Evolutionary conservation across 441 rosid genomes (phyloP), one percentile per base, ranked within the genome.

Genomic region (Mallotus japonicus): DNA sequence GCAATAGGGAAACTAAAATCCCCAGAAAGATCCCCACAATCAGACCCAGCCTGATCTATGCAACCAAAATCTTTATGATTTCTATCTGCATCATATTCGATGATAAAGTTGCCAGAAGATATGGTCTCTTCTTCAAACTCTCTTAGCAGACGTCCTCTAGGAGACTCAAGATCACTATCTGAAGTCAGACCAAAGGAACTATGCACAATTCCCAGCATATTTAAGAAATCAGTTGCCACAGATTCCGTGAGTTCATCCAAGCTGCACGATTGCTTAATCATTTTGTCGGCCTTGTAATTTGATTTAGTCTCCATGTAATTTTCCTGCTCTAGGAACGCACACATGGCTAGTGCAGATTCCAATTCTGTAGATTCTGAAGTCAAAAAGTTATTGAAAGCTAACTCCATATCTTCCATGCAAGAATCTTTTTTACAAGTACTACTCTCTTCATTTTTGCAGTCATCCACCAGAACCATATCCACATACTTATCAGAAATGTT

Each of bases 81-180:
- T 67, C 70, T 81, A 42, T 66, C 72, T 50, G 42, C 79, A 79
- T 78, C 87, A 75, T 80, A 78, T 69, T 81, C 88, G 50, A 85
- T 70, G 42, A 89, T 79, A 70, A 81, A 84, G 76, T 65, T 79
- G 8, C 88, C 87, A 15, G 85, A 84, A 70, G 83, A 84, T 34
- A 87, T 71, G 67, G 89, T 85, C 66, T 94, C 97, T 59, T 82
- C 83, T 77, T 92, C 95, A 73, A 94, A 94, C 83, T 90, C 88
- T 79, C 88, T 85, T 78, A 89, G 85, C 75, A 92, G 83, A 76
- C 78, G 78, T 84, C 86, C 95, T 73, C 97, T 89, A 57, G 99
- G 97, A 83, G 99, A 94, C 73, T 92, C 93, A 8, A 91, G 90
- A 77, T 85, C 87, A 79, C 85, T 58, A 75, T 84, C 90, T 63